Base-by-base conservation (phyloP, 2,329 filamentous ascomycete species). In the Zasmidium cellare region DNA sequence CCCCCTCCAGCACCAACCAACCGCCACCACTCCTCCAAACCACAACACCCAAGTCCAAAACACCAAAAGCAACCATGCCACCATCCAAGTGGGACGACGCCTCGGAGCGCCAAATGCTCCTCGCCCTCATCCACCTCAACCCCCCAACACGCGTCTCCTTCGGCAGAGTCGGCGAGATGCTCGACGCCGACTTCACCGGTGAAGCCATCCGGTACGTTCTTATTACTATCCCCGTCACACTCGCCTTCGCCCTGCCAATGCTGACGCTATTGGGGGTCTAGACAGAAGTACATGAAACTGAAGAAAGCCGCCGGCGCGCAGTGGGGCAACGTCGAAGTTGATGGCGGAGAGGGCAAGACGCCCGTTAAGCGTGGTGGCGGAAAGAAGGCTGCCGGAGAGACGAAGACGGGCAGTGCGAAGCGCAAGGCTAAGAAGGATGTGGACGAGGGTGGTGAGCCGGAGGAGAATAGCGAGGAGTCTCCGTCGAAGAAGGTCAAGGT, bases 401-500 rank as follows among this genome's bases (percentile, higher is more conserved):
- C 22, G 2, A 45, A 14, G 7, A 19, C n/a, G n/a, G n/a, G 20
- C 16, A 18, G 9, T 41, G 24, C 41, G 9, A 57, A 57, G 55
- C 41, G 49, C 12, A 48, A 47, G 48, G 49, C 22, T 6, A 52
- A 52, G 48, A 48, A 51, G 23, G 19, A 19, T 19, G 28, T 16
- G n/a, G 53, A 28, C 20, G 31, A 28, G 20, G 31, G 18, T 5
- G 46, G 12, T 22, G 49, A 52, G 9, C 35, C 16, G 18, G 48
- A 57, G 22, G 38, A 51, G 16, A 48, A 56, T 6, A 25, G 53
- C 1, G 49, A 53, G 41, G 49, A 41, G 25, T 31, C 22, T 38
- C 55, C 55, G 6, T 41, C n/a, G 16, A 57, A 57, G 55, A 52
- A 53, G 41, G 45, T 57, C 23, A 57, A 57, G 55, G 46, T n/a